Evolutionary conservation across 805 yeast genomes (phyloP).

Genomic region (Priceomyces medius): DNA sequence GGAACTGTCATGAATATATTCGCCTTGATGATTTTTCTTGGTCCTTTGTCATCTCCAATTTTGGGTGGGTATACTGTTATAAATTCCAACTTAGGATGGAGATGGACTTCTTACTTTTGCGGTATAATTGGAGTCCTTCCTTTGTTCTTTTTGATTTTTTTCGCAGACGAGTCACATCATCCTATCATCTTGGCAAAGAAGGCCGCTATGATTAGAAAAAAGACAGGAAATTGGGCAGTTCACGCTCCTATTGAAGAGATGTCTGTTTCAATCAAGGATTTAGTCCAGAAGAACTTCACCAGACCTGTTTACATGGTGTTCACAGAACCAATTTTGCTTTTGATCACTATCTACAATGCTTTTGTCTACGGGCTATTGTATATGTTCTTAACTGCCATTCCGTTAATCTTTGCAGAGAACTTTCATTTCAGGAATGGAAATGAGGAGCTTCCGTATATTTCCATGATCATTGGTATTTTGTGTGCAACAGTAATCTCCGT

Average conservation of each 20-base stretch:
- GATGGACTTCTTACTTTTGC: slow-evolving; percentile 32
- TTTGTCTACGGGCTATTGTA: slow-evolving; percentile 43
- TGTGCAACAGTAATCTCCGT: slow-evolving; percentile 56
- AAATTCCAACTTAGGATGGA: slow-evolving; percentile 41
- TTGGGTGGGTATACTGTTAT: slow-evolving; percentile 34
- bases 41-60: slow-evolving; percentile 79
- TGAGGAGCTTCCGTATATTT: slow-evolving; percentile 70
- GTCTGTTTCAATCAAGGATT: slow-evolving; percentile 28
- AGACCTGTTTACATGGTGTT: slow-evolving; percentile 27
- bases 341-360: slow-evolving; percentile 37
- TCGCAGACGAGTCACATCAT: background rate
- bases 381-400: slow-evolving; percentile 34
- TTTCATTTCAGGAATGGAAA: slow-evolving; percentile 58
- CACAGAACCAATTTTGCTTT: slow-evolving; percentile 33
- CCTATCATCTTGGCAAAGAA: background rate
- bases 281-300: slow-evolving; percentile 32
- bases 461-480: slow-evolving; percentile 62
- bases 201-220: no score
- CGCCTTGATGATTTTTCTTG: slow-evolving; percentile 62
- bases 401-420: slow-evolving; percentile 45
- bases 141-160: no score
- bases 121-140: slow-evolving; percentile 10
- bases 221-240: no score
- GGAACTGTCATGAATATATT: slow-evolving; percentile 35
- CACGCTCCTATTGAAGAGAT: slow-evolving; percentile 40